phyloP scores from a whole-genome alignment of 2,329 filamentous ascomycete species.

The Xylariaceae sp. region DNA sequence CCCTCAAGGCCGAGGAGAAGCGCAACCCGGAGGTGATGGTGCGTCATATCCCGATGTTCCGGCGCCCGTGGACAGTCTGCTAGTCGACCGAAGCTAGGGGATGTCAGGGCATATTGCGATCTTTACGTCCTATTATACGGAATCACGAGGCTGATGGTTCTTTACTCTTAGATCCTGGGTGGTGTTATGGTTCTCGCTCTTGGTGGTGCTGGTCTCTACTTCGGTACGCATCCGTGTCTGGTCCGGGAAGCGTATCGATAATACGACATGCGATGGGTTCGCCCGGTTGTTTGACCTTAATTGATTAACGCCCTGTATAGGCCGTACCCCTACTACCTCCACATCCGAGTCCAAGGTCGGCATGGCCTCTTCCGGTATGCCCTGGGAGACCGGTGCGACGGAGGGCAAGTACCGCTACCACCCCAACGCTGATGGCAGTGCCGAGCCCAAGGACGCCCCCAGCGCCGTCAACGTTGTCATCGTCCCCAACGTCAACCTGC shows the following conservation, averaged over 20 bases:
- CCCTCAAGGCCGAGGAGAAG: conserved; percentile 55
- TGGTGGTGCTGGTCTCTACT: conserved; percentile 83
- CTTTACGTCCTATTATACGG: neutral
- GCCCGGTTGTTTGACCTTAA: neutral
- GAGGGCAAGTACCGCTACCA: conserved; percentile 72
- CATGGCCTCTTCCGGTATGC: conserved; percentile 74
- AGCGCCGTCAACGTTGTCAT: conserved; percentile 94
- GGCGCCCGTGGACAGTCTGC: neutral
- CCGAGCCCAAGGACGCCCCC: conserved; percentile 79
- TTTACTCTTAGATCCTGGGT: conserved; percentile 67
- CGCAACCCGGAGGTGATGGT: conserved; percentile 46
- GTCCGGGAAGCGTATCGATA: neutral
- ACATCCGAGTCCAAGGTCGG: conserved; percentile 75
- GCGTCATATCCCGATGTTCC: conserved; percentile 31
- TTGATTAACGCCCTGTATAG: conserved; percentile 30
- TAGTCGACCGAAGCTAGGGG: neutral
- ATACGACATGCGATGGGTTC: neutral
- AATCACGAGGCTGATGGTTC: conserved; percentile 16
- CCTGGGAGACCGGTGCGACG: conserved; percentile 71
- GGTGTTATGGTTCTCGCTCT: conserved; percentile 88
- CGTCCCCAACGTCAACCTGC: conserved; percentile 86
- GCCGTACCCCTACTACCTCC: conserved; percentile 76
- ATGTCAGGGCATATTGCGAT: neutral
- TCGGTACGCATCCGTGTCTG: conserved; percentile 50
- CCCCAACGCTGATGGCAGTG: conserved; percentile 74